These are phyloP conservation scores for Cucurbitaria berberidis DNA, from an alignment of 2,329 filamentous ascomycete species.

Conservation along the genomic window DNA sequence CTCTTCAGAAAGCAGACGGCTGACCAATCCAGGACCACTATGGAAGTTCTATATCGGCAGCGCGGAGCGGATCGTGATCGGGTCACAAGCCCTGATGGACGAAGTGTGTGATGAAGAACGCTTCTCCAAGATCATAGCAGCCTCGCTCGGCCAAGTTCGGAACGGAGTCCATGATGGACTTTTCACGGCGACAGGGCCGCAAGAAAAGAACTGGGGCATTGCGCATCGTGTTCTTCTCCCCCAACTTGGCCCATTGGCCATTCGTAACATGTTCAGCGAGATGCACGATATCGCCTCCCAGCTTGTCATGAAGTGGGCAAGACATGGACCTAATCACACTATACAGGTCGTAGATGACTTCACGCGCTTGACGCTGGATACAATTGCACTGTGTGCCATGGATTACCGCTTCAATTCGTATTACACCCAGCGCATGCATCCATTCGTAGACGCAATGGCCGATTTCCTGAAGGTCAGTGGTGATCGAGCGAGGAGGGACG, in stretches of 20 bases:
- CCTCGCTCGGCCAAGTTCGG: constrained; percentile 40
- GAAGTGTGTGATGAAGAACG: constrained; percentile 50
- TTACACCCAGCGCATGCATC: constrained; percentile 46
- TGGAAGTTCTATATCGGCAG: constrained; percentile 42
- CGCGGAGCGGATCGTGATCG: constrained; percentile 37
- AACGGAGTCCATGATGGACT: constrained; percentile 50
- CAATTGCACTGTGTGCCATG: constrained; percentile 49
- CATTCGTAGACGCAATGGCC: constrained; percentile 48
- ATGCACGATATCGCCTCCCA: constrained; percentile 67
- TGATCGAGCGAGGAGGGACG: constrained; percentile 39
- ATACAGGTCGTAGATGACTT: constrained; percentile 49
- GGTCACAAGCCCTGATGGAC: constrained; percentile 44
- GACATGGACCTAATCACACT: constrained; percentile 51
- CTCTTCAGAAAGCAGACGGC: background rate
- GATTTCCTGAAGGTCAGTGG: constrained; percentile 47
- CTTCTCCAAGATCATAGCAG: constrained; percentile 41
- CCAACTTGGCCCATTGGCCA: constrained; percentile 72
- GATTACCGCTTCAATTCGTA: constrained; percentile 53
- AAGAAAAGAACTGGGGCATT: constrained; percentile 56
- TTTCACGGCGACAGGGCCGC: constrained; percentile 49
- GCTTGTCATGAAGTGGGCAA: constrained; percentile 71
- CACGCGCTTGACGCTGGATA: constrained; percentile 47
- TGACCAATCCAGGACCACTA: constrained; percentile 35
- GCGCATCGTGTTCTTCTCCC: constrained; percentile 71
- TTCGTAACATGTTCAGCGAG: constrained; percentile 69